A percentile compares a stretch with the other conserved stretches of the same genome.
These are phyloP conservation scores for Lactifluus subvellereus DNA, from an alignment of 768 basidiomycete genomes.

Conservation along the genomic window DNA sequence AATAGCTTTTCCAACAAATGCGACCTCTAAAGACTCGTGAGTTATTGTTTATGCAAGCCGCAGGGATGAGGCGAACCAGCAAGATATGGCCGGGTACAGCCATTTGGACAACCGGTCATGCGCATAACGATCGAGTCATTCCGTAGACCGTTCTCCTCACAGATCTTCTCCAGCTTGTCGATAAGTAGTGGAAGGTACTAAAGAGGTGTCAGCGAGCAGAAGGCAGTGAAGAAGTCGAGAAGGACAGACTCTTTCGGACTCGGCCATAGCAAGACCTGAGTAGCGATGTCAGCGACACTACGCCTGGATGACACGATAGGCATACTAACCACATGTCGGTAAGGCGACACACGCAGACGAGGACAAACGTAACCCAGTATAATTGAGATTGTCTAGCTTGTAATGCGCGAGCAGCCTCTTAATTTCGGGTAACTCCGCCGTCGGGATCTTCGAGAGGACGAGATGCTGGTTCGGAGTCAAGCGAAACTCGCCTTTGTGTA, in stretches of 20 bases:
- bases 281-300: conserved; percentile 6
- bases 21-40: conserved; percentile 57
- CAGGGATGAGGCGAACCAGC: conserved; percentile 48
- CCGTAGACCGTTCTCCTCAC: conserved; percentile 87
- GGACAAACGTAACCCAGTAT: conserved; percentile 74
- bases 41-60: not conserved
- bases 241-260: conserved; percentile 59
- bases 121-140: conserved; percentile 97
- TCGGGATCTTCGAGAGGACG: conserved; percentile 74
- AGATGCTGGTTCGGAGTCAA: conserved; percentile 95
- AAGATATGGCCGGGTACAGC: conserved; percentile 88
- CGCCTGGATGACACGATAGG: not conserved
- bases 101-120: conserved; percentile 97
- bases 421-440: conserved; percentile 68
- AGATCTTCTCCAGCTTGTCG: conserved; percentile 91
- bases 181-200: conserved; percentile 90
- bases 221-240: not conserved
- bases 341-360: conserved; percentile 97
- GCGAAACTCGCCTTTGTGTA: conserved; percentile 92
- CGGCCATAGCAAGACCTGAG: conserved; percentile 68
- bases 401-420: conserved; percentile 76
- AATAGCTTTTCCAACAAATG: conserved; percentile 94
- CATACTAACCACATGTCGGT: conserved; percentile 74
- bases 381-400: conserved; percentile 82
- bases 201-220: not conserved